A percentile compares a stretch with the other conserved stretches of the same genome.
Evolutionary conservation across 306 rosid species (phyloP).

Genomic region (Dalbergia cochinchinensis): DNA sequence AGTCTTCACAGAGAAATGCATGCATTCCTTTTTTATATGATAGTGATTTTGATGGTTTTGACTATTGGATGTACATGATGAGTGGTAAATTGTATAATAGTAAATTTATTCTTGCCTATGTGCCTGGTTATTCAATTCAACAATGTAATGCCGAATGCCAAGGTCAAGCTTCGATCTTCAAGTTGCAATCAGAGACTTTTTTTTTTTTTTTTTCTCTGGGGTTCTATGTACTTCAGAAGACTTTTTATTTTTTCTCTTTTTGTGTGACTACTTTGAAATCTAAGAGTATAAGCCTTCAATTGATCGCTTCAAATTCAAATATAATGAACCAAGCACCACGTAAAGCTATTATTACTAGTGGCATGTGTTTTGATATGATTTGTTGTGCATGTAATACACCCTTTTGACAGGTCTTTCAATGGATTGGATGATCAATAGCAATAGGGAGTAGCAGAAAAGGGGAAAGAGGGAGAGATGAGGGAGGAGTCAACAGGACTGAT

Average conservation of each 20-base stretch:
- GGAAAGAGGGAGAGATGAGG: conserved; percentile 66
- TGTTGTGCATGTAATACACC: conserved; percentile 31
- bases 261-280: conserved; percentile 45
- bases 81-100: conserved; percentile 18
- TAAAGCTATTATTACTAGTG: conserved; percentile 14
- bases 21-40: conserved; percentile 19
- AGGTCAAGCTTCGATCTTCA: conserved; percentile 33
- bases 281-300: conserved; percentile 41
- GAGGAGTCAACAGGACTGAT: conserved; percentile 93
- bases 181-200: conserved; percentile 40
- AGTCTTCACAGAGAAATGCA: conserved; percentile 6
- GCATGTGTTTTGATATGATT: conserved; percentile 26
- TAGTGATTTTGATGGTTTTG: conserved; percentile 34
- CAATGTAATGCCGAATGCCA: conserved; percentile 40
- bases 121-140: conserved; percentile 35
- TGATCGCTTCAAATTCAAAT: conserved; percentile 52
- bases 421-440: conserved; percentile 64
- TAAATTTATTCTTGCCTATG: conserved; percentile 28
- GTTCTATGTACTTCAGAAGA: conserved; percentile 13
- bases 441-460: conserved; percentile 47
- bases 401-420: conserved; percentile 60
- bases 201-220: conserved; percentile 44
- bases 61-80: conserved; percentile 34
- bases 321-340: conserved; percentile 18
- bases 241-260: conserved; percentile 22